Evolutionary conservation across 75 land plant species (phyloP), one percentile per base, ranked within the genome.

Genomic region (Gnetum montanum): DNA sequence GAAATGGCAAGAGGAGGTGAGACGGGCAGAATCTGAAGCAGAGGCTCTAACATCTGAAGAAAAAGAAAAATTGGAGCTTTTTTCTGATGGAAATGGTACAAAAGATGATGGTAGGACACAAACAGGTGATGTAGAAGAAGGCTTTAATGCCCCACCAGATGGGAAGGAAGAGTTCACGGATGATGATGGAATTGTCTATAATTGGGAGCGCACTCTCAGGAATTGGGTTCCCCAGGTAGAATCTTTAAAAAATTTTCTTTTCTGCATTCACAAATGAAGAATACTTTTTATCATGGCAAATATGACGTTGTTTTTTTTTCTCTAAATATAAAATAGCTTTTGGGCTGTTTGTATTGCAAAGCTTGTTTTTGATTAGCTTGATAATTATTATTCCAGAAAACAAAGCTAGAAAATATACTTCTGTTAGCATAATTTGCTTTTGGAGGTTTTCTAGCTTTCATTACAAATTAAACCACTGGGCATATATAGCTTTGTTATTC

Each of bases 211-310:
- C 12, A 38, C 31, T 50, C 67, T 77, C 52, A 63, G 80, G 57
- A 86, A 75, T 10, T 93, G 98, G 98, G 86, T 82, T 46, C 98
- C 97, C 33, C 97, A 91, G 74, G 97, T 84, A 54, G 18, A n/a
- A n/a, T n/a, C n/a, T n/a, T 50, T 62, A 25, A 40, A 29, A 24
- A 4, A 34, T 12, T 40, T 24, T 15, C 6, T 20, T 25, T 13
- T 36, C 4, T 8, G 25, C 19, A 40, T 37, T 18, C 43, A 19
- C 4, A 20, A 26, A 23, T 35, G 31, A 1, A 1, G 31, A 18
- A 1, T 44, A 15, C 34, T 26, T 59, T 59, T 1, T 40, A 6
- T 13, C 2, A n/a, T n/a, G n/a, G n/a, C n/a, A n/a, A n/a, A n/a
- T n/a, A n/a, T n/a, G n/a, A n/a, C n/a, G n/a, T n/a, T n/a, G n/a